phyloP scores from a whole-genome alignment of 2,329 filamentous ascomycete genomes.

The Myriosclerotinia scirpicola region DNA sequence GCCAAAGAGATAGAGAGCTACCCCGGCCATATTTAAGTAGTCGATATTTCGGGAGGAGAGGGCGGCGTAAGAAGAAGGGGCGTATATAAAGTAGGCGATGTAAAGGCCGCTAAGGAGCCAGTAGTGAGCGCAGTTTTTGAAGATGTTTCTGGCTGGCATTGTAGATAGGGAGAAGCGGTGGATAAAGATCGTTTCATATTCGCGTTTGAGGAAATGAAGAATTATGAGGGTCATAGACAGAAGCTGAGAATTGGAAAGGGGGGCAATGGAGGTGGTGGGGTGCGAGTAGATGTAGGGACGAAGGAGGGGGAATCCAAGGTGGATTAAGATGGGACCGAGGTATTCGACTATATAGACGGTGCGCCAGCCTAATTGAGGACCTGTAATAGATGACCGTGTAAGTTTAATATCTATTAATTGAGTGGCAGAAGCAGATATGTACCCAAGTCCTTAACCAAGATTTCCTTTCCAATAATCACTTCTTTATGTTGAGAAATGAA shows the following conservation, averaged over 20 bases:
- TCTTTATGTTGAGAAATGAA: slow-evolving; percentile 50
- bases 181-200: slow-evolving; percentile 89
- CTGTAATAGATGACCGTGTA: slow-evolving; percentile 46
- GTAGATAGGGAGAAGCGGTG: slow-evolving; percentile 94
- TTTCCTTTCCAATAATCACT: slow-evolving; percentile 52
- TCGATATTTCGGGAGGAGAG: slow-evolving; percentile 40
- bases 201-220: slow-evolving; percentile 90
- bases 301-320: slow-evolving; percentile 67
- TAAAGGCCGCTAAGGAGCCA: slow-evolving; percentile 81
- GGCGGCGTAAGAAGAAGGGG: slow-evolving; percentile 68
- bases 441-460: slow-evolving; percentile 95
- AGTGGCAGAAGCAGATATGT: slow-evolving; percentile 39
- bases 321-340: slow-evolving; percentile 84
- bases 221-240: slow-evolving; percentile 72
- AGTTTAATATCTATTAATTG: background rate
- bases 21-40: slow-evolving; percentile 61
- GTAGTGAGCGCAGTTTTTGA: slow-evolving; percentile 95
- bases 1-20: slow-evolving; percentile 72
- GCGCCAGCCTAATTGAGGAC: slow-evolving; percentile 85
- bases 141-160: slow-evolving; percentile 87
- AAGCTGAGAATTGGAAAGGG: slow-evolving; percentile 67
- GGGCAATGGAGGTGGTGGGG: slow-evolving; percentile 45
- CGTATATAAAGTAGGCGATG: slow-evolving; percentile 83
- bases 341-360: slow-evolving; percentile 97
- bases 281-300: slow-evolving; percentile 70